Conservation (phyloP, 1,284 basidiomycete species). For the Apiotrichum sp. region DNA sequence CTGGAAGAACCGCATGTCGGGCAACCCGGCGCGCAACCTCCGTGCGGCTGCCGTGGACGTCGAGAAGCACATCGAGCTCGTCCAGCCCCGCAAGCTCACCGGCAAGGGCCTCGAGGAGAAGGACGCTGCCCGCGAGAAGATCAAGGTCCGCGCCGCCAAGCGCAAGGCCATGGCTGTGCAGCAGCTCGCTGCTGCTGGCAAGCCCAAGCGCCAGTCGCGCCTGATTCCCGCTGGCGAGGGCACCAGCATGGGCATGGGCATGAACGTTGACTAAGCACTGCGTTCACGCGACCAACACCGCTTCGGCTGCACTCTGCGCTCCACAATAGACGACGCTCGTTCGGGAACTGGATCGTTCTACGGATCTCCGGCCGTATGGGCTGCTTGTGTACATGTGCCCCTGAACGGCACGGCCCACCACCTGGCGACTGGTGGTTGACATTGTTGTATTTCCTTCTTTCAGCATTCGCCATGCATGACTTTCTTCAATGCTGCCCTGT, state of each 20-base stretch:
- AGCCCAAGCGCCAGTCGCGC: constrained; percentile 57
- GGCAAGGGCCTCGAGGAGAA: constrained; percentile 41
- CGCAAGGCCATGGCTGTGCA: constrained; percentile 48
- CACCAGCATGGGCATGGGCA: constrained; percentile 49
- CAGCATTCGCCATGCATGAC: too few relatives aligned
- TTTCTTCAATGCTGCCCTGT: too few relatives aligned
- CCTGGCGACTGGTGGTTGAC: too few relatives aligned
- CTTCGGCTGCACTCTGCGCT: too few relatives aligned
- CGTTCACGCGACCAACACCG: not conserved
- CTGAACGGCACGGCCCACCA: too few relatives aligned
- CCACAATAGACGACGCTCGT: not conserved
- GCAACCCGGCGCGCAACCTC: constrained; percentile 48
- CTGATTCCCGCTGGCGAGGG: constrained; percentile 53
- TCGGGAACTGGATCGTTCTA: too few relatives aligned
- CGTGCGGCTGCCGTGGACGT: constrained; percentile 52
- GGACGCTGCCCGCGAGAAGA: constrained; percentile 60
- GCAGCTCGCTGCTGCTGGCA: constrained; percentile 47
- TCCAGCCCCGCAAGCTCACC: constrained; percentile 57
- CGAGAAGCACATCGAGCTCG: constrained; percentile 57
- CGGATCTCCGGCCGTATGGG: too few relatives aligned
- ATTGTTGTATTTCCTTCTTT: too few relatives aligned
- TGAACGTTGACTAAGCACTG: constrained; percentile 23
- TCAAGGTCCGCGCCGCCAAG: constrained; percentile 65
- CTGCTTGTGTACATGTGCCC: too few relatives aligned
- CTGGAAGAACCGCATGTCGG: constrained; percentile 90